Conservation (phyloP, 306 rosid species). For the Quercus bicolor region DNA sequence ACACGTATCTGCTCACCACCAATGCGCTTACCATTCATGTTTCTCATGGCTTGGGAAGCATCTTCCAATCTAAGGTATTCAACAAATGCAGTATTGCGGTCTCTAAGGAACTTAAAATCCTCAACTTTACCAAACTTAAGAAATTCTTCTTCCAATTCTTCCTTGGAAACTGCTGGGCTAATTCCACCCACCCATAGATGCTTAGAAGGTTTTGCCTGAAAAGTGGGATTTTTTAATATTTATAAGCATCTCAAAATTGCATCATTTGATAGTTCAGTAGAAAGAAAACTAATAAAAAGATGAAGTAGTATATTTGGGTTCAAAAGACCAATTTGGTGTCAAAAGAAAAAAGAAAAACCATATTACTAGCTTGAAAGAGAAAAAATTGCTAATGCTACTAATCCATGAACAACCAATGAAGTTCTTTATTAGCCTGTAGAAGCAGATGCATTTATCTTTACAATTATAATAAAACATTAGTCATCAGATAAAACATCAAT, state of each 20-base stretch:
- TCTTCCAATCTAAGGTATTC: slow-evolving; percentile 81
- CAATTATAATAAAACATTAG: not conserved
- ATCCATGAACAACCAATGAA: not conserved
- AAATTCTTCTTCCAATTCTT: slow-evolving; percentile 79
- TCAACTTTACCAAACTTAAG: slow-evolving; percentile 78
- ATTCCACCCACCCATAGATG: slow-evolving; percentile 98
- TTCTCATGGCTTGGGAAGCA: slow-evolving; percentile 84
- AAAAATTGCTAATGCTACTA: not conserved
- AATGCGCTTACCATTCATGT: slow-evolving; percentile 79
- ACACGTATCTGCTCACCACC: slow-evolving; percentile 95
- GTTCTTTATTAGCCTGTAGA: not conserved
- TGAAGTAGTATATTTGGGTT: not conserved
- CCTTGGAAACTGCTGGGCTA: slow-evolving; percentile 74
- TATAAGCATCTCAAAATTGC: slow-evolving; percentile 9
- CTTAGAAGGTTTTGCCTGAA: slow-evolving; percentile 85
- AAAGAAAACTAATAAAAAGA: not conserved
- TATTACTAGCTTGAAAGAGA: not conserved
- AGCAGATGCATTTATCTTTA: not conserved
- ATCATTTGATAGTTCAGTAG: not conserved
- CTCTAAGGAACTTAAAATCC: slow-evolving; percentile 80
- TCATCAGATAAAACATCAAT: not conserved
- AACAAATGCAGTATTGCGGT: slow-evolving; percentile 84
- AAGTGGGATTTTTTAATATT: slow-evolving; percentile 26
- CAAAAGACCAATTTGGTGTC: not conserved
- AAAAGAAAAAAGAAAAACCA: not conserved